Percentiles rank a stretch among this genome's conserved stretches.
Evolutionary conservation across 1,284 basidiomycete species (phyloP).

Genomic region (Heliocybe sulcata): DNA sequence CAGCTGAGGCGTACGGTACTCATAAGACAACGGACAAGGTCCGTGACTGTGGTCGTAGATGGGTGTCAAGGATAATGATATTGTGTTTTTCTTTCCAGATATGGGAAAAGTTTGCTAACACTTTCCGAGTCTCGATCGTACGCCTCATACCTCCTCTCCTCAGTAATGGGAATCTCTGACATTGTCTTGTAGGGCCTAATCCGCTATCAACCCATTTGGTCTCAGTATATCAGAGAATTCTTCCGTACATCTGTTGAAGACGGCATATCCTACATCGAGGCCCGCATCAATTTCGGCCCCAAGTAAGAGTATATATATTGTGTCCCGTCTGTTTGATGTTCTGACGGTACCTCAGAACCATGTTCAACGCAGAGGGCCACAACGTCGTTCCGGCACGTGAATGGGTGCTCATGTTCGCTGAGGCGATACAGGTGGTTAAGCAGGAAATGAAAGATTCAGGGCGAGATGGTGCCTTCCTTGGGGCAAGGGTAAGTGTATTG

Average conservation of each 20-base stretch:
- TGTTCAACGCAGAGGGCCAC: slow-evolving; percentile 50
- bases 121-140: slow-evolving; percentile 42
- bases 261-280: slow-evolving; percentile 69
- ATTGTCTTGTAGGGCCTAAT: slow-evolving; percentile 36
- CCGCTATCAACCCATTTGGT: slow-evolving; percentile 49
- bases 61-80: too few species aligned
- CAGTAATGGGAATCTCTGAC: not conserved
- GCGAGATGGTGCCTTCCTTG: slow-evolving; percentile 53
- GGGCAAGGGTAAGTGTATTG: slow-evolving; percentile 41
- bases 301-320: slow-evolving; percentile 30
- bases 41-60: not conserved
- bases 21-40: slow-evolving; percentile 65
- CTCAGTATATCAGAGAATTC: slow-evolving; percentile 55
- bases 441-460: slow-evolving; percentile 41
- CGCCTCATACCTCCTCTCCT: slow-evolving; percentile 11
- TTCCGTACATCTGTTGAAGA: slow-evolving; percentile 59
- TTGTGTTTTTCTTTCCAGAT: slow-evolving; percentile 34
- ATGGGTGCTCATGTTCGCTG: slow-evolving; percentile 51
- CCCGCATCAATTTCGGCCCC: slow-evolving; percentile 57
- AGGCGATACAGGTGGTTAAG: slow-evolving; percentile 50
- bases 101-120: slow-evolving; percentile 60
- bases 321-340: not conserved
- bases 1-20: slow-evolving; percentile 60
- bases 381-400: slow-evolving; percentile 53
- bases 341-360: slow-evolving; percentile 20